Conservation (phyloP, 306 rosid species). For the Dalbergia cochinchinensis region DNA sequence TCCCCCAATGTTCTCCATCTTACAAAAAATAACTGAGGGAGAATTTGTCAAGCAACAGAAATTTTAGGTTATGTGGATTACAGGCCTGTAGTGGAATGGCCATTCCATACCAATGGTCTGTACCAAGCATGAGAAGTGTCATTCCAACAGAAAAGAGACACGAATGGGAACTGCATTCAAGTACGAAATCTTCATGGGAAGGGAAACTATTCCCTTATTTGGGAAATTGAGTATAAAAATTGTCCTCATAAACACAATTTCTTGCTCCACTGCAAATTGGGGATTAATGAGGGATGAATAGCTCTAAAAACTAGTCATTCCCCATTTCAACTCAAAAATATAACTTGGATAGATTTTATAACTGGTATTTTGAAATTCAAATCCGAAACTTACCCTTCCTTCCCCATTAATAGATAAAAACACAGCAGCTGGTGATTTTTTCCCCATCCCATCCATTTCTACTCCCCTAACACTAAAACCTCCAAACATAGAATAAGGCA, state of each 20-base stretch:
- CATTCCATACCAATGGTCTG: background rate
- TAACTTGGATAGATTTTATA: background rate
- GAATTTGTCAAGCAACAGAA: background rate
- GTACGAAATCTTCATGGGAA: background rate
- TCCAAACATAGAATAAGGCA: conserved; percentile 6
- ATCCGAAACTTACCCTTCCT: background rate
- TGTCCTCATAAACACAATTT: background rate
- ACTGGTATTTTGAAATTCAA: background rate
- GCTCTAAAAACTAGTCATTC: background rate
- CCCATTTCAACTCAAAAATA: background rate
- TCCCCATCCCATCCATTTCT: conserved; percentile 14
- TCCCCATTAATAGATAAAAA: background rate
- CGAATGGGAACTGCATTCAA: background rate
- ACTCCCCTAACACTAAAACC: conserved; percentile 8
- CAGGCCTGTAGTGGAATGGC: background rate
- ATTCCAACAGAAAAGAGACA: background rate
- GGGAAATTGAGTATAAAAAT: background rate
- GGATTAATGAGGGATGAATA: background rate
- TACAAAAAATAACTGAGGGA: background rate
- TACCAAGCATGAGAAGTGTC: background rate
- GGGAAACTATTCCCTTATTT: background rate
- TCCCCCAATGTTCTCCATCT: background rate
- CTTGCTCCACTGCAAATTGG: conserved; percentile 7
- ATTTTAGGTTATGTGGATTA: background rate
- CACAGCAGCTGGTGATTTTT: conserved; percentile 6